Base-by-base conservation (phyloP, 805 yeast species). In the Candida tibetensis region DNA sequence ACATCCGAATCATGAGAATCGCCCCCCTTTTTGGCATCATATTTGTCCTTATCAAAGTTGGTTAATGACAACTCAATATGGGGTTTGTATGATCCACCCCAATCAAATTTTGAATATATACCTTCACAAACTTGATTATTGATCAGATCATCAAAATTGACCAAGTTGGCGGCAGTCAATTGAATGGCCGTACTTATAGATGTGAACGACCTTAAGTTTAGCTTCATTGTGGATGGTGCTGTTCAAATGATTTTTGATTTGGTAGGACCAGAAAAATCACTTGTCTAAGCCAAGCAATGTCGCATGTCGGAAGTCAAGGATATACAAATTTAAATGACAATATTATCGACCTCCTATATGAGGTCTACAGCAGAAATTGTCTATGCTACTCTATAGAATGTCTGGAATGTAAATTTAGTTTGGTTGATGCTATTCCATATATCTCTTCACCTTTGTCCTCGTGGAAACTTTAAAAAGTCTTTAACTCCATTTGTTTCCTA, bases 51-150 rank as follows among this genome's bases (percentile, higher is more conserved):
- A 35, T 59, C 64, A 39, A 48, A 63, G 17, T 51, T 48, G 14
- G 44, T 46, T 32, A 64, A 59, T 17, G 51, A 49, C 32, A 71
- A 42, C 18, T 53, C 62, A 18, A 68, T 62, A 30, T 55, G 66
- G 4, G 95, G 89, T 42, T 78, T 81, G 7, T 68, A 62, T 17
- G 73, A 70, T 25, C 99, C 99, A 34, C 88, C 84, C 90, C 95
- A 86, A 54, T 90, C 95, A 32, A 77, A 70, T 50, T 81, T 81
- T 39, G 90, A 76, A 64, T 91, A 91, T 81, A 91, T 83, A 25
- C 99, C 99, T 4, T 89, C 74, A 59, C 99, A 91, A 17, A 78
- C 77, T 52, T 86, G 93, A 13, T 81, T 69, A 34, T 75, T 64
- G 8, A 52, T 18, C 4, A 41, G 61, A 12, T 74, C 58, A 32